A percentile compares a stretch with the other conserved stretches of the same genome.
phyloP scores from a whole-genome alignment of 768 basidiomycete genomes.

The Tephrocybe sp. region DNA sequence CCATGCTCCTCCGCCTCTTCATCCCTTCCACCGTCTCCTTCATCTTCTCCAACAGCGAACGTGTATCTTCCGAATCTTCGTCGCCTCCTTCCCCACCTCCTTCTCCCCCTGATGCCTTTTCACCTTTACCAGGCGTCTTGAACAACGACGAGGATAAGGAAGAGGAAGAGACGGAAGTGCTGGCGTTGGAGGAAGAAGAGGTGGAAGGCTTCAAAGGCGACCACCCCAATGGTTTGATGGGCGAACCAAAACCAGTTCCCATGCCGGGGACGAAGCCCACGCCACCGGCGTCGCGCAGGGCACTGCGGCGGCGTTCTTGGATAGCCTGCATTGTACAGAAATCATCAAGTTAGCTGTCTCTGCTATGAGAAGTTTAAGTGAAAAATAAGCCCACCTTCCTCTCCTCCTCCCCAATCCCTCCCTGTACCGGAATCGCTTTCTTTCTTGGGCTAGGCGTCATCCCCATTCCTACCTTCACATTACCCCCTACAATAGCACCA shows the following conservation, averaged over 20 bases:
- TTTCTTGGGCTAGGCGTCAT: neutral
- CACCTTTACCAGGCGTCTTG: neutral
- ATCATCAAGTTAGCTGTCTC: no score
- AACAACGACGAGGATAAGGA: neutral
- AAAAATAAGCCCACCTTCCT: no score
- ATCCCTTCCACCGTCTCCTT: constrained; percentile 48
- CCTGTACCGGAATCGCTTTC: no score
- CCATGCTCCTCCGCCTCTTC: constrained; percentile 43
- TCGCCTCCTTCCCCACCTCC: constrained; percentile 24
- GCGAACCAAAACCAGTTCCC: no score
- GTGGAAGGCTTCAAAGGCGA: no score
- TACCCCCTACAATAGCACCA: no score
- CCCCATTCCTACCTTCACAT: no score
- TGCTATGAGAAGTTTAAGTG: no score
- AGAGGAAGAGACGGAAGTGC: no score
- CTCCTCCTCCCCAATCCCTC: constrained; percentile 47
- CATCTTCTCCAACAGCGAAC: constrained; percentile 46
- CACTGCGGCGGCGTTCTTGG: constrained; percentile 61
- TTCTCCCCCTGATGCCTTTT: neutral
- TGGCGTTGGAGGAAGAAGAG: neutral
- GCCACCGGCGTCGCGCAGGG: constrained; percentile 45
- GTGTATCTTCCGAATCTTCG: constrained; percentile 38
- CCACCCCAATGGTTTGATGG: neutral
- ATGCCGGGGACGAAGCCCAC: constrained; percentile 59
- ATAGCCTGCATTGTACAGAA: no score